Conservation (phyloP, 148 eudicot species). For the Beta vulgaris region DNA sequence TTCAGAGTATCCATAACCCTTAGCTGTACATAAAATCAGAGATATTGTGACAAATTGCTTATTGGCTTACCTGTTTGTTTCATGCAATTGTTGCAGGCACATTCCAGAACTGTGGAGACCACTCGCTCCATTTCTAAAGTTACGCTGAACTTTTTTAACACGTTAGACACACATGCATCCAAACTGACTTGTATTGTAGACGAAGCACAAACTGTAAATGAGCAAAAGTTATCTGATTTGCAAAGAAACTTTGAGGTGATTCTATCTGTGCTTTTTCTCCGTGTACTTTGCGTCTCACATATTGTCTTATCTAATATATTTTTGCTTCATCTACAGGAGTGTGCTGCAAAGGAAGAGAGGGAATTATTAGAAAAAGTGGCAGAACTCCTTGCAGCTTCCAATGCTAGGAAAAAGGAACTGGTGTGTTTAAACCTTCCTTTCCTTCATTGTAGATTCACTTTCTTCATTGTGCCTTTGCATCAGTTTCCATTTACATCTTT, state of each 20-base stretch:
- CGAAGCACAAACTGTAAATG: constrained; percentile 69
- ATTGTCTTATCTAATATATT: constrained; percentile 11
- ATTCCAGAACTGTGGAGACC: constrained; percentile 74
- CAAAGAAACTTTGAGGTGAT: constrained; percentile 89
- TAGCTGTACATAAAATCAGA: not conserved
- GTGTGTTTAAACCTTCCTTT: constrained; percentile 33
- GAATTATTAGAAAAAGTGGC: constrained; percentile 86
- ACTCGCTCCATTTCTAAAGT: constrained; percentile 78
- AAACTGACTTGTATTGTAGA: constrained; percentile 74
- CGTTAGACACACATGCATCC: constrained; percentile 75
- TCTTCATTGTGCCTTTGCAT: not conserved
- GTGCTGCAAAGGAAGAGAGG: constrained; percentile 85
- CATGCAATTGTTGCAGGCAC: constrained; percentile 58
- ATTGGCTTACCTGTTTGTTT: not conserved
- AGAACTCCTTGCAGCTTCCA: constrained; percentile 89
- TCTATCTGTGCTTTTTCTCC: constrained; percentile 5
- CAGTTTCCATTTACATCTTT: not conserved
- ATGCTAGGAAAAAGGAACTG: constrained; percentile 88
- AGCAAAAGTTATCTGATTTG: constrained; percentile 72
- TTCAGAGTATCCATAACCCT: not conserved
- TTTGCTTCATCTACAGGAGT: constrained; percentile 47
- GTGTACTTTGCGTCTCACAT: constrained; percentile 13
- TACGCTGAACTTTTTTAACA: constrained; percentile 63
- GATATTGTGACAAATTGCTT: not conserved
- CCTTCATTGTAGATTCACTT: not conserved